phyloP scores from a whole-genome alignment of 73 alveolate genomes.

The Tetrahymena thermophila region DNA sequence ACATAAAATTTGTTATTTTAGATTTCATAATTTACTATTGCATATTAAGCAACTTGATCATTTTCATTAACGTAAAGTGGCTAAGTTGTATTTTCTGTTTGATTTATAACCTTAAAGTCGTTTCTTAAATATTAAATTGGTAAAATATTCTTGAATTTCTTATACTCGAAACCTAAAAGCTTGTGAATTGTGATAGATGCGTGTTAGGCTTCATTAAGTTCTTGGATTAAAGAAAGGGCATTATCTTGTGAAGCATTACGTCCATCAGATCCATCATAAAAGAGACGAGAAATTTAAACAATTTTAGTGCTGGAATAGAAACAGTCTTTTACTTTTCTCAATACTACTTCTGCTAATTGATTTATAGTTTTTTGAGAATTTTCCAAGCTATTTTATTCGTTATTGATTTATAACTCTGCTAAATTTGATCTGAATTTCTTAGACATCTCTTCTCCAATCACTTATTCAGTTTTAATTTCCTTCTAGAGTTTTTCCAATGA shows the following conservation, averaged over 20 bases:
- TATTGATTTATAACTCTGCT: not conserved
- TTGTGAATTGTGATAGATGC: not conserved
- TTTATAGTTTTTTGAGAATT: not conserved
- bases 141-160: not conserved
- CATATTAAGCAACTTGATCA: not conserved
- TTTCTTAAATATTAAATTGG: not conserved
- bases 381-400: not conserved
- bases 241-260: not conserved
- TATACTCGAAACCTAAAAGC: not conserved
- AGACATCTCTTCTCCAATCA: not conserved
- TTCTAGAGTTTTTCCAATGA: not conserved
- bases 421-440: not conserved
- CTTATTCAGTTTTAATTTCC: not conserved
- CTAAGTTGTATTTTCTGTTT: not conserved
- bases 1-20: not conserved
- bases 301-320: not conserved
- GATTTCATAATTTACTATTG: not conserved
- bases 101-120: not conserved
- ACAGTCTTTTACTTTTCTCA: not conserved
- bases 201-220: not conserved
- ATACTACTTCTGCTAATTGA: not conserved
- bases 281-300: not conserved
- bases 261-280: not conserved
- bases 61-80: not conserved
- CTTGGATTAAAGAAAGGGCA: not conserved